Conservation (phyloP, 305 asterid species). For the Plantago coronopus region DNA sequence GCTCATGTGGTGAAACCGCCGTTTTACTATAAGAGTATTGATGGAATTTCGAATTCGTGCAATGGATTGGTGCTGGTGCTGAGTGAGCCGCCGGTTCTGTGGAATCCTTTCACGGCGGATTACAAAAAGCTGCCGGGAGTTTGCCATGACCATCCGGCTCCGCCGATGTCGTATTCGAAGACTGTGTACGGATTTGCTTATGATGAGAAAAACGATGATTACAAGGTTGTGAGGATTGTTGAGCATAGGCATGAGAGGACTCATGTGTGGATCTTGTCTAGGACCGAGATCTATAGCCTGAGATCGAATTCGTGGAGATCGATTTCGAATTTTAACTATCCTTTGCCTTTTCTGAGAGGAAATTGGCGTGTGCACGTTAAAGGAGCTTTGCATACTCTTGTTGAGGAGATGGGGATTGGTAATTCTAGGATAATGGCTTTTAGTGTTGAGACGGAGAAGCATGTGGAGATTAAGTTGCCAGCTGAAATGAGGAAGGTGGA, state of each 20-base stretch:
- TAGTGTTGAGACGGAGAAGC: slow-evolving; percentile 41
- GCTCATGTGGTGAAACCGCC: slow-evolving; percentile 46
- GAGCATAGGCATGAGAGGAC: slow-evolving; percentile 38
- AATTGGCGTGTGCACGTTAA: slow-evolving; percentile 58
- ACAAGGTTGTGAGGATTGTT: slow-evolving; percentile 45
- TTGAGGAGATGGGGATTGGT: slow-evolving; percentile 12
- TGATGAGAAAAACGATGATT: slow-evolving; percentile 46
- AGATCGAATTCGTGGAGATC: slow-evolving; percentile 54
- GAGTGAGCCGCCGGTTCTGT: slow-evolving; percentile 46
- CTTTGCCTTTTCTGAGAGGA: slow-evolving; percentile 41
- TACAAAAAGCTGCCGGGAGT: slow-evolving; percentile 33
- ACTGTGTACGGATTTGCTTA: slow-evolving; percentile 42
- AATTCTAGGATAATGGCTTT: slow-evolving; percentile 41
- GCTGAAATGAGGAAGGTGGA: slow-evolving; percentile 19
- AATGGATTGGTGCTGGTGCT: slow-evolving; percentile 54
- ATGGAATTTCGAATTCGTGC: slow-evolving; percentile 48
- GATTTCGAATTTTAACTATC: slow-evolving; percentile 40
- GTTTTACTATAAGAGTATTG: slow-evolving; percentile 39
- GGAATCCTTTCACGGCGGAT: slow-evolving; percentile 50
- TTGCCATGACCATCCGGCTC: slow-evolving; percentile 20
- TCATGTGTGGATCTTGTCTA: slow-evolving; percentile 32
- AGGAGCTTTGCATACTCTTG: slow-evolving; percentile 51
- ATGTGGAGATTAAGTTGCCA: slow-evolving; percentile 40
- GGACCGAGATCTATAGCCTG: slow-evolving; percentile 45
- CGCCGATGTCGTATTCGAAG: slow-evolving; percentile 18